Percentiles rank a stretch among this genome's conserved stretches.
Conservation (phyloP, 768 basidiomycete genomes). For the Mycena crocata region DNA sequence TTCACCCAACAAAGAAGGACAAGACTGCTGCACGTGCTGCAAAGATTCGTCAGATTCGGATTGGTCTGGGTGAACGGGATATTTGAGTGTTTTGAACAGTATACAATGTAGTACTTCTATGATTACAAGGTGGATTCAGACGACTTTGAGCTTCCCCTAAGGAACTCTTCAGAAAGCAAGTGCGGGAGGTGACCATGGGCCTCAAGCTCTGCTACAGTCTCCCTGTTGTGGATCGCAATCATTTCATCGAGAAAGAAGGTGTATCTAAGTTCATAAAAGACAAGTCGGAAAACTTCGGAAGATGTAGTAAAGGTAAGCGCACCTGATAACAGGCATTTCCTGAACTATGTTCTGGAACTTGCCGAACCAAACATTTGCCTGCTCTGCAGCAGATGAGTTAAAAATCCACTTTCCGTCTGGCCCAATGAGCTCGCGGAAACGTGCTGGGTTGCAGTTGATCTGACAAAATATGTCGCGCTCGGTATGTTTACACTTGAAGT, state of each 20-base stretch:
- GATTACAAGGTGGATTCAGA: neutral
- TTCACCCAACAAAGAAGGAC: neutral
- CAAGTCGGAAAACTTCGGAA: no score
- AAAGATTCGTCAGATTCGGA: neutral
- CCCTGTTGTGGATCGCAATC: constrained; percentile 33
- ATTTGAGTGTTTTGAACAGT: neutral
- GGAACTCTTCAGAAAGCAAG: neutral
- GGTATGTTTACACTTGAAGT: constrained; percentile 1
- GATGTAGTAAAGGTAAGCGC: neutral
- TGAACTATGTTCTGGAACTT: constrained; percentile 34
- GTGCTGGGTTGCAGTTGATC: neutral
- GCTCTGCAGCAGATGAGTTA: constrained; percentile 44
- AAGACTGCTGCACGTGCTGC: neutral
- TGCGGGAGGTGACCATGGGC: neutral
- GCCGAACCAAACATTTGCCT: constrained; percentile 40
- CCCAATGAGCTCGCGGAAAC: neutral
- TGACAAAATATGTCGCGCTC: neutral
- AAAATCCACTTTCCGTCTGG: constrained; percentile 40
- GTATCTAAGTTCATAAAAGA: neutral
- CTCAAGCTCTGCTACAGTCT: neutral
- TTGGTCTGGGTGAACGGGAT: no score
- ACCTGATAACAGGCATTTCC: constrained; percentile 36
- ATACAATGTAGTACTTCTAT: neutral
- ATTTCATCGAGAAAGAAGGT: constrained; percentile 46
- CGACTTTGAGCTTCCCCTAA: neutral